A percentile compares a stretch with the other conserved stretches of the same genome.
These are phyloP conservation scores for Scytalidium sp. DNA, from an alignment of 2,329 filamentous ascomycete genomes.

Conservation along the genomic window DNA sequence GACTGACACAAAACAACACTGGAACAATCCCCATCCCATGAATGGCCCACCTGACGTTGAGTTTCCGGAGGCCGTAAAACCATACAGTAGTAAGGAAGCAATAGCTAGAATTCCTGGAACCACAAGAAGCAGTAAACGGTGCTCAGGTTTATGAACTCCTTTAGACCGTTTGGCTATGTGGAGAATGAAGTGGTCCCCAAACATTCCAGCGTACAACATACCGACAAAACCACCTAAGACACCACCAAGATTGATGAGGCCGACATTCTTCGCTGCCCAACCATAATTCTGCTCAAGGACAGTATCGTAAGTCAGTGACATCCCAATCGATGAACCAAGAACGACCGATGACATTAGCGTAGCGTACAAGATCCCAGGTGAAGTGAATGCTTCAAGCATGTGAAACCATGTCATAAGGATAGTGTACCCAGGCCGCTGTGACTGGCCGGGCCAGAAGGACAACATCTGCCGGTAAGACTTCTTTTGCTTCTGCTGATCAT, in stretches of 20 bases:
- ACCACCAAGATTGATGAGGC: constrained; percentile 2
- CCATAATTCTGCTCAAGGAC: constrained; percentile 31
- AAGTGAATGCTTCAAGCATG: not conserved
- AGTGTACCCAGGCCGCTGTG: not conserved
- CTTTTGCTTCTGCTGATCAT: no score
- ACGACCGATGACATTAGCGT: constrained; percentile 34
- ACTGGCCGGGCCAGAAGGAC: not conserved
- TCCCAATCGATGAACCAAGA: constrained; percentile 34
- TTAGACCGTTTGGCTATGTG: constrained; percentile 29
- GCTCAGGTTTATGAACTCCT: constrained; percentile 32
- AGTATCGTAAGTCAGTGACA: constrained; percentile 35
- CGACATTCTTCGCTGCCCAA: constrained; percentile 24
- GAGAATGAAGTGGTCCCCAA: no score
- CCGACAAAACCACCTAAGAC: constrained; percentile 3
- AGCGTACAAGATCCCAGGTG: constrained; percentile 24
- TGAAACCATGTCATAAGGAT: not conserved
- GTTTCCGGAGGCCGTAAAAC: constrained; percentile 24
- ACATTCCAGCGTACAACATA: constrained; percentile 11
- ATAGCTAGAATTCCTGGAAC: constrained; percentile 28
- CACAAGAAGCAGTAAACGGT: constrained; percentile 30
- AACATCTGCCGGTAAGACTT: not conserved
- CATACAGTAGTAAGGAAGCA: constrained; percentile 29
- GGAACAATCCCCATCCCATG: constrained; percentile 27
- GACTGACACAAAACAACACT: constrained; percentile 25
- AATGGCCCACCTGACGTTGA: constrained; percentile 24